phyloP scores from a whole-genome alignment of 2,329 filamentous ascomycete species.

The Penicillium janthinellum region DNA sequence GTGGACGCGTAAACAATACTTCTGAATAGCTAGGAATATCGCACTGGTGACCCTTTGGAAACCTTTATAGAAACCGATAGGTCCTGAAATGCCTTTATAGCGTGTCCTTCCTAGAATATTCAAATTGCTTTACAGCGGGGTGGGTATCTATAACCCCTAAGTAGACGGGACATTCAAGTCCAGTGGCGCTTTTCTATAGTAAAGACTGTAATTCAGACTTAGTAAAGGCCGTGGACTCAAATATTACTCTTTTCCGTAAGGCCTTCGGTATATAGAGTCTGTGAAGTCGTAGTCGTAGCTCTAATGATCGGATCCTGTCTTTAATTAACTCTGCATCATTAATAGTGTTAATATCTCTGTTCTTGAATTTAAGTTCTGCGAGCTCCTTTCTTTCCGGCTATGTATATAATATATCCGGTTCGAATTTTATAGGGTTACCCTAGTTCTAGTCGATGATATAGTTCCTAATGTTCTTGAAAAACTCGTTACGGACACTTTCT shows the following conservation, averaged over 20 bases:
- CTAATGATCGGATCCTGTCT: conserved; percentile 13
- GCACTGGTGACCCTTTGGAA: not conserved
- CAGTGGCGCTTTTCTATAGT: too few species aligned
- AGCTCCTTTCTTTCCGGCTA: conserved; percentile 7
- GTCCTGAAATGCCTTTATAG: not conserved
- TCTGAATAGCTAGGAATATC: not conserved
- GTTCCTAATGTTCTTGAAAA: conserved; percentile 15
- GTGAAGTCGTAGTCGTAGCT: conserved; percentile 11
- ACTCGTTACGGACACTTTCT: not conserved
- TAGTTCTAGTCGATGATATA: conserved; percentile 15
- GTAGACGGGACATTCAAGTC: not conserved
- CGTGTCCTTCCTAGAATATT: not conserved
- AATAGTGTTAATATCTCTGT: conserved; percentile 11
- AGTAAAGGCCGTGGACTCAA: not conserved
- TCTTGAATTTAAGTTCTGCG: conserved; percentile 13
- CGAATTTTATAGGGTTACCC: conserved; percentile 10
- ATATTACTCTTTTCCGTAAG: not conserved
- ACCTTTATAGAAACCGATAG: not conserved
- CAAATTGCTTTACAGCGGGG: not conserved
- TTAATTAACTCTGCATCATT: conserved; percentile 3
- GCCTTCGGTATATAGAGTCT: conserved; percentile 6
- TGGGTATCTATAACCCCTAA: not conserved
- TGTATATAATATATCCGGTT: conserved; percentile 3
- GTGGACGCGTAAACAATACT: not conserved
- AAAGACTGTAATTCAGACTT: too few species aligned